A percentile compares a stretch with the other conserved stretches of the same genome.
Evolutionary conservation across 805 yeast genomes (phyloP).

Genomic region (Barnettozyma salicaria): DNA sequence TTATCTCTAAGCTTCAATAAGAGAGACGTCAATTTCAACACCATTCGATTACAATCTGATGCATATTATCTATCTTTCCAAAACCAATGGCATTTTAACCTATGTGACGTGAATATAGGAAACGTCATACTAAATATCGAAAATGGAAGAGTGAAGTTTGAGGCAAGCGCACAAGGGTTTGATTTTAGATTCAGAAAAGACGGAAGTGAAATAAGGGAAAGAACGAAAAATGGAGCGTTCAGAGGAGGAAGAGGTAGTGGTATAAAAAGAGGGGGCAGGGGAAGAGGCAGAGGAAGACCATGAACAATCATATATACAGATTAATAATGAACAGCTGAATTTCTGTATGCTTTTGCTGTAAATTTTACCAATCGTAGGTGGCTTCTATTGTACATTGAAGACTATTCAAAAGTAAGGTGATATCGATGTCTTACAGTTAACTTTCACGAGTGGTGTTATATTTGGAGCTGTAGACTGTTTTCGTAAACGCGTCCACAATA

Average conservation of each 20-base stretch:
- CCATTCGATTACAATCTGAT: slow-evolving; percentile 49
- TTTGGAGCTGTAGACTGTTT: too few species aligned
- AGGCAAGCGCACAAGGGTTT: slow-evolving; percentile 54
- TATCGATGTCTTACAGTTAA: too few species aligned
- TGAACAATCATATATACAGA: not conserved
- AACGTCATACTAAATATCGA: slow-evolving; percentile 37
- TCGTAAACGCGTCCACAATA: too few species aligned
- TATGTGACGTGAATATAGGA: slow-evolving; percentile 57
- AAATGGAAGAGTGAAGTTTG: slow-evolving; percentile 45
- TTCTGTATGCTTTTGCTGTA: too few species aligned
- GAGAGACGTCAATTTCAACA: slow-evolving; percentile 35
- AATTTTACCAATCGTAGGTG: too few species aligned
- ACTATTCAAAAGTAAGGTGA: too few species aligned
- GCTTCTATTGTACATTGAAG: too few species aligned
- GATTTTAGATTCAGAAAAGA: slow-evolving; percentile 47
- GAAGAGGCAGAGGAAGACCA: slow-evolving; percentile 22
- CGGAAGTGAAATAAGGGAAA: slow-evolving; percentile 20
- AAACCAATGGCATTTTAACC: slow-evolving; percentile 71
- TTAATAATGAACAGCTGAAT: too few species aligned
- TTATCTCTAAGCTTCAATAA: slow-evolving; percentile 35
- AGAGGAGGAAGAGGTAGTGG: slow-evolving; percentile 6
- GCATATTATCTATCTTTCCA: slow-evolving; percentile 58
- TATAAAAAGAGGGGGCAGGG: slow-evolving; percentile 7
- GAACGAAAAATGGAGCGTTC: slow-evolving; percentile 14
- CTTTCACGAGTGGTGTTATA: too few species aligned